Percentiles rank a stretch among this genome's conserved stretches.
Evolutionary conservation across 805 yeast genomes (phyloP).

Genomic region (Wickerhamomyces queroliae): DNA sequence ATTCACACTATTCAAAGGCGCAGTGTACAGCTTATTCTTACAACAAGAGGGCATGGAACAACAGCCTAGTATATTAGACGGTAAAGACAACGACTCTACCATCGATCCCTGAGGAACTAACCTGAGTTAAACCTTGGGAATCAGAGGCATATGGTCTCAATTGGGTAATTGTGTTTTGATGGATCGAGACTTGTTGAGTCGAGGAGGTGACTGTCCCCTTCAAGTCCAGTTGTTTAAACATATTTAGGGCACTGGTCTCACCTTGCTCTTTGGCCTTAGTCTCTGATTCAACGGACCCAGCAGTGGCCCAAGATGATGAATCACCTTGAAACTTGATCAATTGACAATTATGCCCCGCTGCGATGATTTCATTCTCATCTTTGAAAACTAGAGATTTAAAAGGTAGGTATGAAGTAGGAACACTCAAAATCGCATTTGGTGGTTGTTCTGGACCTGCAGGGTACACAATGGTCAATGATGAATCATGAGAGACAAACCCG

Average conservation of each 20-base stretch:
- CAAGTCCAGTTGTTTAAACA: slow-evolving; percentile 93
- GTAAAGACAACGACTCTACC: slow-evolving; percentile 84
- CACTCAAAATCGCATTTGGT: slow-evolving; percentile 51
- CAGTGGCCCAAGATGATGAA: slow-evolving; percentile 56
- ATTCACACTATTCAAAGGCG: slow-evolving; percentile 61
- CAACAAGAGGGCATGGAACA: slow-evolving; percentile 34
- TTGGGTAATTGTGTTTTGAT: slow-evolving; percentile 83
- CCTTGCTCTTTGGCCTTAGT: slow-evolving; percentile 41
- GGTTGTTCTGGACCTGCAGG: slow-evolving; percentile 64
- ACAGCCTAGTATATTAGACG: slow-evolving; percentile 16
- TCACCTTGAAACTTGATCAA: slow-evolving; percentile 80
- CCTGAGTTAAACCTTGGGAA: slow-evolving; percentile 46
- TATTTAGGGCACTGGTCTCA: slow-evolving; percentile 77
- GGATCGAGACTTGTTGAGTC: too few relatives aligned
- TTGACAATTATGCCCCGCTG: slow-evolving; percentile 90
- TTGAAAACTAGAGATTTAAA: slow-evolving; percentile 72
- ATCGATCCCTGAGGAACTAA: slow-evolving; percentile 80
- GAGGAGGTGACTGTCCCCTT: slow-evolving; percentile 77
- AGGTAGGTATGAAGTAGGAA: slow-evolving; percentile 70
- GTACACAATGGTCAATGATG: slow-evolving; percentile 74
- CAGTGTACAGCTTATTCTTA: slow-evolving; percentile 59
- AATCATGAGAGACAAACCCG: slow-evolving; percentile 84
- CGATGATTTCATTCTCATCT: slow-evolving; percentile 60
- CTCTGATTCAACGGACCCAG: slow-evolving; percentile 42
- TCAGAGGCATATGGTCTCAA: slow-evolving; percentile 46